Base-by-base conservation (phyloP, 164 flowering plant species). In the Saururus chinensis region DNA sequence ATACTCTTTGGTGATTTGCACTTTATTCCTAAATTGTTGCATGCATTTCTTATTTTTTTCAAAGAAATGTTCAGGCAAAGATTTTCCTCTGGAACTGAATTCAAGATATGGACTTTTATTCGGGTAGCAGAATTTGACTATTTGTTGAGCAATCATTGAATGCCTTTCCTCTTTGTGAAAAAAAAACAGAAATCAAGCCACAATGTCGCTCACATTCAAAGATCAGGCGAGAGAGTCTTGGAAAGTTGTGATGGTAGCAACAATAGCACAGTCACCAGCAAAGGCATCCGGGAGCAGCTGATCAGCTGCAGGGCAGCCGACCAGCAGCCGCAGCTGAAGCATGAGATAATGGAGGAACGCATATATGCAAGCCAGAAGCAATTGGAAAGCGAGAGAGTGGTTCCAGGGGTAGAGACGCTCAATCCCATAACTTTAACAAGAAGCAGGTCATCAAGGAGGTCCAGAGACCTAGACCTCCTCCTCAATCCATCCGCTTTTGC, bases 401-500 rank as follows among this genome's bases (percentile, higher is more conserved):
- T 14, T n/a, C n/a, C n/a, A n/a, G n/a, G n/a, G n/a, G 49, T 52
- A 7, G 84, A 80, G 40, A 64, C 23, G 69, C 61, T 64, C 51
- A 79, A 77, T 25, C 85, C 80, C 40, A 85, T 66, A 37, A 23
- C 63, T 24, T 60, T 73, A 48, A 74, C 73, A 14, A 75, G 84
- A 65, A 77, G 71, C 71, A 66, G 82, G 56, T 80, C 84, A 35
- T 69, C 81, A 0, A 74, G 83, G 55, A 79, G 74, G 54, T 82
- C 85, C 4, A 73, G 85, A 57, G 85, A 81, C 64, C 62, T 81
- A 56, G 80, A 77, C 65, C 58, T 80, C 1, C 79, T 75, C 26
- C 58, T 72, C 63, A 75, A 79, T 66, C 80, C 85, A 1, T 79
- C 92, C 45, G 84, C 88, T 19, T 40, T 53, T 57, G 82, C 86